A percentile compares a stretch with the other conserved stretches of the same genome.
Conservation (phyloP, 805 yeast species). For the Kluyveromyces wickerhamii region DNA sequence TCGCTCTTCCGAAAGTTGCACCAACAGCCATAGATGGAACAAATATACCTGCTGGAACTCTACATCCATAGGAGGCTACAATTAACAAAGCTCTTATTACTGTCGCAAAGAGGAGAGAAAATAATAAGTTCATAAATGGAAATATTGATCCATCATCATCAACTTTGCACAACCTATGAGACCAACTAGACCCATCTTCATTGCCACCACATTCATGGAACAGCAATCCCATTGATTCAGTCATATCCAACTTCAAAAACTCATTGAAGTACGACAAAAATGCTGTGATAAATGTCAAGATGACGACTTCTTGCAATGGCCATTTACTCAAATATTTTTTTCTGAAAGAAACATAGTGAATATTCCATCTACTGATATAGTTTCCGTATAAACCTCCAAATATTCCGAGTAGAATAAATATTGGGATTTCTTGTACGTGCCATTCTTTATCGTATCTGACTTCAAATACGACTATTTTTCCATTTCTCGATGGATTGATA, state of each 20-base stretch:
- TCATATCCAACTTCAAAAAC: conserved; percentile 82
- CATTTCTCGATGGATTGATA: conserved; percentile 88
- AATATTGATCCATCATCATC: conserved; percentile 25
- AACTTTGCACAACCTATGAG: conserved; percentile 35
- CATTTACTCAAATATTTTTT: conserved; percentile 46
- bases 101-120: conserved; percentile 63
- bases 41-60: conserved; percentile 95
- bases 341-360: conserved; percentile 68
- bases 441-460: conserved; percentile 83
- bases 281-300: conserved; percentile 63
- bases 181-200: conserved; percentile 27
- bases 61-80: conserved; percentile 81
- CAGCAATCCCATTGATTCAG: conserved; percentile 84
- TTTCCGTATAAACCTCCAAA: conserved; percentile 93
- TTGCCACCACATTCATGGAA: conserved; percentile 68
- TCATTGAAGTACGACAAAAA: conserved; percentile 75
- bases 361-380: conserved; percentile 63
- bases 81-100: conserved; percentile 61
- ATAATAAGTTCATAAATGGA: conserved; percentile 32
- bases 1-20: conserved; percentile 83
- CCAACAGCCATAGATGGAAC: conserved; percentile 98
- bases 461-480: conserved; percentile 87
- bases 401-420: conserved; percentile 68
- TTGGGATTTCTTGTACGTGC: conserved; percentile 79
- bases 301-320: conserved; percentile 59